Base-by-base conservation (phyloP, 2,329 filamentous ascomycete species). In the Diplodia corticola region DNA sequence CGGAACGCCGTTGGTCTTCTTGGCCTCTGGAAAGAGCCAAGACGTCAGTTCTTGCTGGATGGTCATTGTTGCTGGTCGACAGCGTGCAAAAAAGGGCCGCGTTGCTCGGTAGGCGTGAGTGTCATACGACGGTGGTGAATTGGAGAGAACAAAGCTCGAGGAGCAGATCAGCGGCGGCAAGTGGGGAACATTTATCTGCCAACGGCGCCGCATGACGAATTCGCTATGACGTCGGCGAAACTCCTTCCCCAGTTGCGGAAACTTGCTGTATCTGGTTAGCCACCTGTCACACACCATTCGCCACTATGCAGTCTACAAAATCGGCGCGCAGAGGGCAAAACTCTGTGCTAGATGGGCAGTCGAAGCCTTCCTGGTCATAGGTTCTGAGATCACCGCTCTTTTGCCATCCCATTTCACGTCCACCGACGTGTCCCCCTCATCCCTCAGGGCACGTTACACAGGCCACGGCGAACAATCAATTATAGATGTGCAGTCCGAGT, bases 1-100 rank as follows among this genome's bases (percentile, higher is more conserved):
- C 10, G 87, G 88, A 12, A 79, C 71, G 1, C 82, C 75, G 5
- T 80, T 78, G 12, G 69, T 70, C 15, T 72, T 53, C 44, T 75
- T 63, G 49, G 67, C 68, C 20, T 70, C 67, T 66, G 78, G 78
- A 3, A 74, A 74, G 69, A 77, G 75, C 79, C 80, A 82, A 63
- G 79, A 82, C 67, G 70, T 71, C 60, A 81, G 71, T 67, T 82
- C 80, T 69, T 75, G 75, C 66, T 74, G 73, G 69, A 76, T 77
- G 55, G 75, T 75, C 78, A 80, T 80, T 5, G 22, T 55, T n/a
- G n/a, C n/a, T n/a, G 50, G 20, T 22, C 20, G 3, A 12, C 13
- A 35, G 40, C n/a, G n/a, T n/a, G n/a, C n/a, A n/a, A n/a, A 13
- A 5, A 12, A 17, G 22, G 26, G 26, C n/a, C n/a, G n/a, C 17